These are phyloP conservation scores for Durusdinium trenchii DNA, from an alignment of 73 alveolate genomes.

Conservation along the genomic window DNA sequence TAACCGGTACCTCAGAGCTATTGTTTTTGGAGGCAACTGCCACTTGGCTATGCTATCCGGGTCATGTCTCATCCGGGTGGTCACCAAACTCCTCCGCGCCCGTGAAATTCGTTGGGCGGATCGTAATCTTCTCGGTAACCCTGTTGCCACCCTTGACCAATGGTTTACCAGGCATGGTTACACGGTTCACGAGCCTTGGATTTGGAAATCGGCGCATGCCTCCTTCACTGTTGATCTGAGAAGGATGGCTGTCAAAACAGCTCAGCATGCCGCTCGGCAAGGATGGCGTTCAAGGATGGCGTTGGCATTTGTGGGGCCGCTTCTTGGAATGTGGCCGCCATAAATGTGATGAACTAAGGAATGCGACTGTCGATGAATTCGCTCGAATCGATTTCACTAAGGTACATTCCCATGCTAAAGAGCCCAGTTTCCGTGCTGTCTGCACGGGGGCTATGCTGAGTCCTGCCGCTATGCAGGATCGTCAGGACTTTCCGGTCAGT, in stretches of 20 bases:
- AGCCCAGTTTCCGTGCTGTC: neutral
- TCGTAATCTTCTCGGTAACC: neutral
- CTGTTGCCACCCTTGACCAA: neutral
- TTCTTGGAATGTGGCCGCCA: neutral
- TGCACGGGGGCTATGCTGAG: neutral
- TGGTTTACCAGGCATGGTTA: neutral
- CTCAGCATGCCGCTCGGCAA: conserved; percentile 5
- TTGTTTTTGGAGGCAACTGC: conserved; percentile 10
- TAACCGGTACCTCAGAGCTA: neutral
- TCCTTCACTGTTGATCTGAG: neutral
- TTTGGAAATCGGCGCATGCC: neutral
- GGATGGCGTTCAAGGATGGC: too few relatives aligned
- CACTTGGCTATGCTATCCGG: neutral
- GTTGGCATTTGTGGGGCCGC: neutral
- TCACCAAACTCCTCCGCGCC: neutral
- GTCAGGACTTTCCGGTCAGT: neutral
- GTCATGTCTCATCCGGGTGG: neutral
- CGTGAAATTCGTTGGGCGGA: neutral
- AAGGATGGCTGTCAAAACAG: neutral
- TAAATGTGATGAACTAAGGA: neutral
- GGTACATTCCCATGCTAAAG: neutral
- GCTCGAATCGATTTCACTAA: neutral
- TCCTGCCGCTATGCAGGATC: neutral
- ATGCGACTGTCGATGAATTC: neutral
- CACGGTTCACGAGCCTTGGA: neutral